phyloP scores from a whole-genome alignment of 2,329 filamentous ascomycete species.

The Huntiella abstrusa region DNA sequence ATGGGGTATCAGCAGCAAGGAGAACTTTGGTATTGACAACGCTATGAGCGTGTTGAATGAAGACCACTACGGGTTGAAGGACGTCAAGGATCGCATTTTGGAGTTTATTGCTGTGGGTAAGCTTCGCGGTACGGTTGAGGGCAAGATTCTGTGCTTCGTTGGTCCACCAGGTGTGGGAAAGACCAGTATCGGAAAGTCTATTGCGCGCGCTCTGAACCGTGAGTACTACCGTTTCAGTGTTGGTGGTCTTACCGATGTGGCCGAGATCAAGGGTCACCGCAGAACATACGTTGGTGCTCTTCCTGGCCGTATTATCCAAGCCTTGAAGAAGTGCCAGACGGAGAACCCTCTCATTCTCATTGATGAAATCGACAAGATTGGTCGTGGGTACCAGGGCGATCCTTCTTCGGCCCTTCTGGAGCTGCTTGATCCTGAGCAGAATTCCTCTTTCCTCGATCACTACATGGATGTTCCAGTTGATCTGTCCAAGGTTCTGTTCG shows the following conservation, averaged over 20 bases:
- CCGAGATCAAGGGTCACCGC: slow-evolving; percentile 95
- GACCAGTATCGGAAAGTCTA: slow-evolving; percentile 96
- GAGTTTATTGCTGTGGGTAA: slow-evolving; percentile 98
- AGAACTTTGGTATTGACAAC: slow-evolving; percentile 91
- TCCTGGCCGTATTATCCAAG: slow-evolving; percentile 92
- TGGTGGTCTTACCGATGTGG: slow-evolving; percentile 88
- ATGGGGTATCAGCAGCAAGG: slow-evolving; percentile 85
- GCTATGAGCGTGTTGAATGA: slow-evolving; percentile 83
- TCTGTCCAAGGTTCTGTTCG: slow-evolving; percentile 90
- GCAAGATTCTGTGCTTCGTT: slow-evolving; percentile 95
- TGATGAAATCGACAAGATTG: slow-evolving; percentile 97
- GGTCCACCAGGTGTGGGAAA: slow-evolving; percentile 95
- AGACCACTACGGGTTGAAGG: slow-evolving; percentile 90
- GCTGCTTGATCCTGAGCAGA: slow-evolving; percentile 89
- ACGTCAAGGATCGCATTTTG: slow-evolving; percentile 94
- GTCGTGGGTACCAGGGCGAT: slow-evolving; percentile 87
- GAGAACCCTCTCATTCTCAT: slow-evolving; percentile 95
- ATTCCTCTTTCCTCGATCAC: slow-evolving; percentile 91
- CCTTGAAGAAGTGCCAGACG: slow-evolving; percentile 95
- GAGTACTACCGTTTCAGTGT: slow-evolving; percentile 98
- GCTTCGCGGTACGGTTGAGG: slow-evolving; percentile 87
- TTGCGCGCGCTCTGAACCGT: slow-evolving; percentile 80
- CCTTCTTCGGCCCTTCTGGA: slow-evolving; percentile 88
- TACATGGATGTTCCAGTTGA: slow-evolving; percentile 98
- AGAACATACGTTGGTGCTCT: slow-evolving; percentile 92